Evolutionary conservation across 2,329 filamentous ascomycete species (phyloP), one percentile per base, ranked within the genome.

Genomic region (Aaosphaeria pasadenensis): DNA sequence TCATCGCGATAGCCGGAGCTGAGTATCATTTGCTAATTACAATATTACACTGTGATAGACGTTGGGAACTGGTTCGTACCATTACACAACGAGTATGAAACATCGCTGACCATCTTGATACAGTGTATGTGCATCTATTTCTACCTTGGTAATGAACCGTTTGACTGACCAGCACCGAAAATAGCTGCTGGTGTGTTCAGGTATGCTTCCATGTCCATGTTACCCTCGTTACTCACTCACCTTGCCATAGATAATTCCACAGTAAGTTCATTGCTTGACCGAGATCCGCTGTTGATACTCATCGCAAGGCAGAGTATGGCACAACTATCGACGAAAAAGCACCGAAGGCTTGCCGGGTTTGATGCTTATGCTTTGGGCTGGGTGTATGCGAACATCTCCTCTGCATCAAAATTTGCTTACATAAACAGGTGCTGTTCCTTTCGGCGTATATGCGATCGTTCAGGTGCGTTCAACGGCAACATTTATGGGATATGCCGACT

Each of bases 291-390:
- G n/a, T 36, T 36, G 30, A 36, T 63, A 39, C 64, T 46, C 30
- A 5, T 24, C 9, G 39, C 3, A 43, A 24, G 17, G 17, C 17
- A 69, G 68, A 53, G 84, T 86, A 70, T 84, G 79, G 78, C 76
- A 80, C 50, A 86, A 84, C 60, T 85, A 80, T 76, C 72, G 74
- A 17, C 75, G 71, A 9, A 85, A 86, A 59, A 77, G 75, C 50
- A 85, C 82, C 0, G 81, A 85, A 36, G 83, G 83, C 2, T 67
- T 86, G 2, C 83, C 83, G 0, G 75, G 74, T 0, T 57, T 67
- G 17, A 86, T 86, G 82, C 78, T 85, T 72, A 79, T 85, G 52
- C 64, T 85, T 1, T 86, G 83, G 82, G 81, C 79, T n/a, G 59
- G 75, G 31, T 82, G 81, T 77, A 62, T 54, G 33, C 2, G 9